Conservation (phyloP, 2,329 filamentous ascomycete species). For the Clonostachys solani region DNA sequence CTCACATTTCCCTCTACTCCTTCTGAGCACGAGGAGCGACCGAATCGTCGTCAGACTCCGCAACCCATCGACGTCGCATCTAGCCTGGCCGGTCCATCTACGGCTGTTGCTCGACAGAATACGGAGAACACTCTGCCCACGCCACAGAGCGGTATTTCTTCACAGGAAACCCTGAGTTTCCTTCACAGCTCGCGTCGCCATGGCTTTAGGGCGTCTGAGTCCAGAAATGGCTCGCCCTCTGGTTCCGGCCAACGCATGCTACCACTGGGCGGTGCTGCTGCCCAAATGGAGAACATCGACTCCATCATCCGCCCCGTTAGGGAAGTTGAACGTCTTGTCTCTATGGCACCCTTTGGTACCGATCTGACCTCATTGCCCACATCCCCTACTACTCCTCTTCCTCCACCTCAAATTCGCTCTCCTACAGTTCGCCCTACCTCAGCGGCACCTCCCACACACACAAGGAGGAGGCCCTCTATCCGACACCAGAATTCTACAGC, state of each 20-base stretch:
- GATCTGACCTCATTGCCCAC: slow-evolving; percentile 84
- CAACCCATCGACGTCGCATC: slow-evolving; percentile 18
- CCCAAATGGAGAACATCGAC: slow-evolving; percentile 65
- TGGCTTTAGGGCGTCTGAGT: slow-evolving; percentile 41
- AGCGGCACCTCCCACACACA: slow-evolving; percentile 46
- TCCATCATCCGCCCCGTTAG: slow-evolving; percentile 77
- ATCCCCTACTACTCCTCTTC: slow-evolving; percentile 81
- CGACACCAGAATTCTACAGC: slow-evolving; percentile 88
- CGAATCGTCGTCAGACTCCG: slow-evolving; percentile 73
- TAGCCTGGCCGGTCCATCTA: slow-evolving; percentile 25
- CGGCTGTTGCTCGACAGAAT: slow-evolving; percentile 14
- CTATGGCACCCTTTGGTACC: slow-evolving; percentile 67
- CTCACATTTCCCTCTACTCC: neutral
- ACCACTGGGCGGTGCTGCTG: slow-evolving; percentile 58
- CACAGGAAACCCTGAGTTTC: neutral
- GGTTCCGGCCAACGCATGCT: slow-evolving; percentile 48
- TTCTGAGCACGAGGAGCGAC: slow-evolving; percentile 51
- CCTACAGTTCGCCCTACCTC: slow-evolving; percentile 50
- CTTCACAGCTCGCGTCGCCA: slow-evolving; percentile 40
- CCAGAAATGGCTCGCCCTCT: slow-evolving; percentile 24
- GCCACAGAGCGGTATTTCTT: neutral
- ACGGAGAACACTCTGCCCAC: slow-evolving; percentile 13
- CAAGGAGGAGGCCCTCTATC: slow-evolving; percentile 75
- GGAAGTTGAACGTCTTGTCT: slow-evolving; percentile 77
- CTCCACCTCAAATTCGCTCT: slow-evolving; percentile 56